Evolutionary conservation across 305 asterid genomes (phyloP), one percentile per base, ranked within the genome.

Genomic region (Ilex paraguariensis): DNA sequence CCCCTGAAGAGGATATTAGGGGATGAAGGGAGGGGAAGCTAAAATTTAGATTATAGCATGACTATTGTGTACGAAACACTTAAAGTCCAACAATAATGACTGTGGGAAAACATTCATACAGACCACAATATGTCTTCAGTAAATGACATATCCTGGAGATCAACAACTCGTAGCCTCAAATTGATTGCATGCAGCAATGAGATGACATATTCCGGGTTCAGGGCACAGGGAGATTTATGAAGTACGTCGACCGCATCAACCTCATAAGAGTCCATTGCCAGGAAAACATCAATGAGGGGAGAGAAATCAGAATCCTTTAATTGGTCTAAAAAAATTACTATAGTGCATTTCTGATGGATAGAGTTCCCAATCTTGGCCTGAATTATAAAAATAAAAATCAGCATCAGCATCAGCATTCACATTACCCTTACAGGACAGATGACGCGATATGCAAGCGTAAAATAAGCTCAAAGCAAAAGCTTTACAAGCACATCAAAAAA

Each of bases 241-340:
- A 83, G 78, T 57, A 91, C 60, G 85, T 88, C 98, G 66, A 88
- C 95, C 42, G 92, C 95, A 71, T 91, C 95, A 63, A 91, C 81
- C 77, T 88, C 96, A 15, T 95, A 88, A 69, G 58, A 61, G 73
- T 88, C 92, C 60, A 82, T 75, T 61, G 82, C 85, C 72, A 50
- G 73, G 57, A 91, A 74, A 59, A 87, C 79, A 46, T 78, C 82
- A 49, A 70, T 81, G 77, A 91, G 85, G 66, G 98, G 88, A 73
- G 68, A 42, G 72, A 79, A 77, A 77, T 88, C 97, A 65, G 69
- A 82, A 73, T 85, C 93, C 77, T 74, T 81, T 72, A 91, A 69
- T 72, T 77, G 84, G 67, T 91, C 97, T 73, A 88, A 68, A 51
- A 77, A 72, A 68, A 91, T 65, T 65, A 75, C 75, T 54, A 91